Evolutionary conservation across 768 basidiomycete species (phyloP).

Genomic region (Lactarius tabidus): DNA sequence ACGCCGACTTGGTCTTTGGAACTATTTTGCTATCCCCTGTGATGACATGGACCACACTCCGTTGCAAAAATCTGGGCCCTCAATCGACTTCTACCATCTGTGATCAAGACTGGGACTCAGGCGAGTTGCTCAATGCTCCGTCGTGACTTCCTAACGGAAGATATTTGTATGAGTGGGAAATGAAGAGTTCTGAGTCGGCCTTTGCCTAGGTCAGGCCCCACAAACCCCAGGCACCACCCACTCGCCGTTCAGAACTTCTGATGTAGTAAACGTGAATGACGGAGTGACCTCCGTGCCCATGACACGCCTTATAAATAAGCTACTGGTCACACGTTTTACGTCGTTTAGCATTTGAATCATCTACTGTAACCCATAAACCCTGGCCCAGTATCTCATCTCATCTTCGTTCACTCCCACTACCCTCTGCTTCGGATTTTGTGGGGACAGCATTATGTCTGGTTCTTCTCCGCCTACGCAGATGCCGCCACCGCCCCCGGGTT

Average conservation of each 20-base stretch:
- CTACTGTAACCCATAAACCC: too few relatives aligned
- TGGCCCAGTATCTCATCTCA: background rate
- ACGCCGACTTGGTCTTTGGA: background rate
- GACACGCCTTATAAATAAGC: background rate
- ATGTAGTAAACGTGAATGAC: background rate
- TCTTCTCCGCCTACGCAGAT: background rate
- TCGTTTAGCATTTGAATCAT: background rate
- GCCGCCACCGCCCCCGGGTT: background rate
- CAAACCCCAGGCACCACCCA: background rate
- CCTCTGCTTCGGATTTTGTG: background rate
- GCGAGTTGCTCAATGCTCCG: background rate
- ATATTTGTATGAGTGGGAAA: background rate
- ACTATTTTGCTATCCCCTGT: background rate
- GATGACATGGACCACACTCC: background rate
- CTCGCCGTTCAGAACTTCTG: background rate
- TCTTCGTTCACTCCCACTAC: background rate
- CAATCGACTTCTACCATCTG: background rate
- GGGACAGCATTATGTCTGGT: constrained; percentile 6
- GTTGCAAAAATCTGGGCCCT: background rate
- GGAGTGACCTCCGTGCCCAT: background rate
- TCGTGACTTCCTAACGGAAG: background rate
- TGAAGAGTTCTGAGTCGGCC: background rate
- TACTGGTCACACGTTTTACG: background rate
- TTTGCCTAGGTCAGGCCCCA: background rate
- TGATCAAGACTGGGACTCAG: background rate